These are phyloP conservation scores for Yamadazyma mexicana DNA, from an alignment of 1,139 yeast genomes.

Conservation along the genomic window DNA sequence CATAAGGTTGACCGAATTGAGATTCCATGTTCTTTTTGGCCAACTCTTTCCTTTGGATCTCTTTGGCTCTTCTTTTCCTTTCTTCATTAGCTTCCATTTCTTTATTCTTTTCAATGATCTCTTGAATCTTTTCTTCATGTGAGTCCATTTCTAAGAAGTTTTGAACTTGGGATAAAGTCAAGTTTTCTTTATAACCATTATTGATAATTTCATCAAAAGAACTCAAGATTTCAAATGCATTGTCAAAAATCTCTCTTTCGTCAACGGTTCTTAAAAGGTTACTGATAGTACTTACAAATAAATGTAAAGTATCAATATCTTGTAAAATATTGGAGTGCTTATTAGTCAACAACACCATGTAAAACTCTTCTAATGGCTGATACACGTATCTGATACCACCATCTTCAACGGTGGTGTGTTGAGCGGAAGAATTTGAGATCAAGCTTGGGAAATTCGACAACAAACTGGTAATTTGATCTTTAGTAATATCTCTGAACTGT, in stretches of 20 bases:
- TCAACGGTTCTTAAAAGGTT: slow-evolving; percentile 72
- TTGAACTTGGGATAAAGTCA: slow-evolving; percentile 78
- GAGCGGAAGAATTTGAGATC: slow-evolving; percentile 68
- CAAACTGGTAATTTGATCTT: slow-evolving; percentile 83
- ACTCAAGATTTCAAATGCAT: slow-evolving; percentile 83
- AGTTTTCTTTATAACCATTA: slow-evolving; percentile 87
- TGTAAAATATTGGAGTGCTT: slow-evolving; percentile 90
- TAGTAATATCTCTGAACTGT: slow-evolving; percentile 83
- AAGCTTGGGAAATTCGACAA: slow-evolving; percentile 85
- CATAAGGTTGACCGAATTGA: slow-evolving; percentile 12
- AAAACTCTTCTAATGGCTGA: slow-evolving; percentile 93
- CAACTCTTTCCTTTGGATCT: slow-evolving; percentile 85
- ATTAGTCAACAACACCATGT: slow-evolving; percentile 88
- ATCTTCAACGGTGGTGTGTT: slow-evolving; percentile 94
- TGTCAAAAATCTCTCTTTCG: slow-evolving; percentile 80
- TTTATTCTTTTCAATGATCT: slow-evolving; percentile 93
- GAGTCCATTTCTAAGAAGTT: slow-evolving; percentile 97
- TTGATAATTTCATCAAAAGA: slow-evolving; percentile 94
- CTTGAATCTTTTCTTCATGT: slow-evolving; percentile 97
- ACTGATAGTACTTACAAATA: slow-evolving; percentile 80
- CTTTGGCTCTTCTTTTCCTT: slow-evolving; percentile 93
- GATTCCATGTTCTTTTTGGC: slow-evolving; percentile 55
- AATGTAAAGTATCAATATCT: slow-evolving; percentile 88
- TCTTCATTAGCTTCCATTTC: slow-evolving; percentile 97
- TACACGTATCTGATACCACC: slow-evolving; percentile 91